Evolutionary conservation across 371 early-diverging fungal genomes (phyloP).

Genomic region (Mucor racemosus): DNA sequence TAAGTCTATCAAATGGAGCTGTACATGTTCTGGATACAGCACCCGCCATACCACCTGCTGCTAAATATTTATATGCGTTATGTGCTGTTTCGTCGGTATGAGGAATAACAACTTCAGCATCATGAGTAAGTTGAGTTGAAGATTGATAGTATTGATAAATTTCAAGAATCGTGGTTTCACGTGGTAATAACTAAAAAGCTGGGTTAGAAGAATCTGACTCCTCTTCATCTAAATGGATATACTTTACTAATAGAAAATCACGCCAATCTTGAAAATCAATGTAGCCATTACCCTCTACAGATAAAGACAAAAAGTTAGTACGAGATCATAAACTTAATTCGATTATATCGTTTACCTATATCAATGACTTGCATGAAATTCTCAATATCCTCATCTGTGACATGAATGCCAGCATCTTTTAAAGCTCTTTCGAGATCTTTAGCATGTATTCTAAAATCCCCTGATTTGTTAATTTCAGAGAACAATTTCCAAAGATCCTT

Average conservation of each 20-base stretch:
- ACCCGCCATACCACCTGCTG: constrained; percentile 82
- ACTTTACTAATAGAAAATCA: constrained; percentile 73
- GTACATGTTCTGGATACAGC: constrained; percentile 80
- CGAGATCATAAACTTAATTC: too few species aligned
- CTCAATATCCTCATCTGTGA: constrained; percentile 66
- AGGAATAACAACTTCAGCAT: constrained; percentile 71
- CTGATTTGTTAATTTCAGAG: constrained; percentile 65
- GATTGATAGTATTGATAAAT: constrained; percentile 71
- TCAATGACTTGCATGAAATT: constrained; percentile 73
- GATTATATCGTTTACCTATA: constrained; percentile 38
- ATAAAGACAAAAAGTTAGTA: neutral
- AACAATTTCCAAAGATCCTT: constrained; percentile 71
- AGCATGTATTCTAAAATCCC: constrained; percentile 66
- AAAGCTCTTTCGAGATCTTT: constrained; percentile 61
- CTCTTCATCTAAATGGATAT: constrained; percentile 5
- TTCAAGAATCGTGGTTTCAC: constrained; percentile 54
- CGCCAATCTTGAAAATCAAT: constrained; percentile 80
- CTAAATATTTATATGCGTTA: constrained; percentile 65
- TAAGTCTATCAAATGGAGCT: constrained; percentile 84
- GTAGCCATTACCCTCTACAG: constrained; percentile 63
- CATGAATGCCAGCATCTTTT: constrained; percentile 64
- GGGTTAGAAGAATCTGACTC: constrained; percentile 1
- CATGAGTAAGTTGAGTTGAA: constrained; percentile 65
- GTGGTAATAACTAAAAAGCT: constrained; percentile 37
- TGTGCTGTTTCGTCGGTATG: constrained; percentile 54